phyloP scores from a whole-genome alignment of 148 eudicot genomes.

The Rhododendron simsii region DNA sequence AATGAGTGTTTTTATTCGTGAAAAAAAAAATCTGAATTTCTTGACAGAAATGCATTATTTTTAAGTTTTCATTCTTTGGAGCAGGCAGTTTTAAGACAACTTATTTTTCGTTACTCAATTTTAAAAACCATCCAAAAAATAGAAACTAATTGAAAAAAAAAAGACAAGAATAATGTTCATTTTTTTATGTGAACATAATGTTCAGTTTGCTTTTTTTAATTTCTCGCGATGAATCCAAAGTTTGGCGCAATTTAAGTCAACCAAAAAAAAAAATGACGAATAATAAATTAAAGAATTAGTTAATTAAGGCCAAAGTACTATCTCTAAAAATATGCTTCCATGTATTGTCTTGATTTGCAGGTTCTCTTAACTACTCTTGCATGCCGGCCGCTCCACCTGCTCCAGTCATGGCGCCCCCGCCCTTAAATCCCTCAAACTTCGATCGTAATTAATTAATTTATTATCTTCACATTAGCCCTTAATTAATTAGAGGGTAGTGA shows the following conservation, averaged over 20 bases:
- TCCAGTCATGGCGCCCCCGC: conserved; percentile 32
- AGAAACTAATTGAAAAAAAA: neutral
- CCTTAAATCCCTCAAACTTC: conserved; percentile 28
- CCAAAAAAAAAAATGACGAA: neutral
- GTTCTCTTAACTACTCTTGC: conserved; percentile 66
- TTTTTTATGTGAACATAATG: no score
- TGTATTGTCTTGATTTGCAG: conserved; percentile 24
- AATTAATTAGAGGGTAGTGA: neutral
- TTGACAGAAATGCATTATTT: no score
- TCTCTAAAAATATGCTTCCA: neutral
- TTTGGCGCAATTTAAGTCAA: neutral
- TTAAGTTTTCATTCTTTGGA: no score
- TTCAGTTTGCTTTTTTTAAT: no score
- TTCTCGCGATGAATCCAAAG: neutral
- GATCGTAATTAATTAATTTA: conserved; percentile 39
- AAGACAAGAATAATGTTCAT: no score
- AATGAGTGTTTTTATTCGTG: no score
- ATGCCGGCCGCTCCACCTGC: conserved; percentile 54
- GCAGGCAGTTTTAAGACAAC: neutral
- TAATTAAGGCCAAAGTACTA: neutral
- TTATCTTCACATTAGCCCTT: neutral
- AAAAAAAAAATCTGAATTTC: neutral
- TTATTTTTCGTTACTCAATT: no score
- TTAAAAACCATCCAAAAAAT: neutral
- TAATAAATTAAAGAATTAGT: neutral